phyloP scores from a whole-genome alignment of 139 green algal genomes.

The Microglena sp. region DNA sequence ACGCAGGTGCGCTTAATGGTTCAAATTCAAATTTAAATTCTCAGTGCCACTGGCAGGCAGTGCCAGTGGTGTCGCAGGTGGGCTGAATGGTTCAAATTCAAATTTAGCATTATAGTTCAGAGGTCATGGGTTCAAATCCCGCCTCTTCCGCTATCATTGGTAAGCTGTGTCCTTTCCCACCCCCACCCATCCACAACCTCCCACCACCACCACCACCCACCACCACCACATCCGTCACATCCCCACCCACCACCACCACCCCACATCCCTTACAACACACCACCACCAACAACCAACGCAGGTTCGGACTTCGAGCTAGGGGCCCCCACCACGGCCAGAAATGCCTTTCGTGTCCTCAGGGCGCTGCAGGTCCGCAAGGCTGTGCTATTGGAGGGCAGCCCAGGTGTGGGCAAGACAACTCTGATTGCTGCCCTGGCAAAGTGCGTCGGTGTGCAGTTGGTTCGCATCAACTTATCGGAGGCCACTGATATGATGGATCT shows the following conservation, averaged over 20 bases:
- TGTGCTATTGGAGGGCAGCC: slow-evolving; percentile 90
- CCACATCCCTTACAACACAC: not conserved
- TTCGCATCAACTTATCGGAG: slow-evolving; percentile 94
- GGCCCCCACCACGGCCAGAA: slow-evolving; percentile 77
- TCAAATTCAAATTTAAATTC: too few species aligned
- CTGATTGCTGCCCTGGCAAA: slow-evolving; percentile 78
- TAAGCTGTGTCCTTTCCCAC: too few species aligned
- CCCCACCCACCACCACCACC: too few species aligned
- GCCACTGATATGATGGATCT: slow-evolving; percentile 99
- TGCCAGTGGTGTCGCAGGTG: not conserved
- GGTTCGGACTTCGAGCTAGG: slow-evolving; percentile 65
- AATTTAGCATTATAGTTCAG: too few species aligned
- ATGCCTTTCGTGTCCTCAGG: slow-evolving; percentile 82
- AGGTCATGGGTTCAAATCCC: too few species aligned
- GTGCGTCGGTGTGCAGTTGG: slow-evolving; percentile 39
- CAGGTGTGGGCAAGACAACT: slow-evolving; percentile 94
- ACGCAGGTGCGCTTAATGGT: too few species aligned
- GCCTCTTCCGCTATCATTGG: too few species aligned
- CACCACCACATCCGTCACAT: too few species aligned
- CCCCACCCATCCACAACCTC: too few species aligned
- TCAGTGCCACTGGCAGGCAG: slow-evolving; percentile 31
- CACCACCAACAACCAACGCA: not conserved
- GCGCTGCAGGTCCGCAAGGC: slow-evolving; percentile 76
- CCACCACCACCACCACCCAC: too few species aligned
- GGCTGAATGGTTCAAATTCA: too few species aligned